Base-by-base conservation (phyloP, 768 basidiomycete genomes). In the Multifurca ochricompacta region DNA sequence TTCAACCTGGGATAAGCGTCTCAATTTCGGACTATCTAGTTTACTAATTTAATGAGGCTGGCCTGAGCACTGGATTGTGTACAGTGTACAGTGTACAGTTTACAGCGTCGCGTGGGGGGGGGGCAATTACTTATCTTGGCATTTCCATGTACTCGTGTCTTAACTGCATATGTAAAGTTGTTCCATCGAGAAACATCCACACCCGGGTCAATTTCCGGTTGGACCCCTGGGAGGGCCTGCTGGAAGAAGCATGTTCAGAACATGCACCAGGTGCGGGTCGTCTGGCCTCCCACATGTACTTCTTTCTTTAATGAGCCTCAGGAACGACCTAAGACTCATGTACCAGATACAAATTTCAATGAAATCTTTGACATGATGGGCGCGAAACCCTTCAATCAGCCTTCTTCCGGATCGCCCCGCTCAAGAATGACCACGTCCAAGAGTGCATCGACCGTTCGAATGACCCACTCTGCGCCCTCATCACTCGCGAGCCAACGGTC, bases 381-480 rank as follows among this genome's bases (percentile, higher is more conserved):
- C 27, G 41, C 39, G 37, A 52, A 47, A 43, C 39, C 62, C 63
- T 74, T 85, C 68, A 88, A 73, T 74, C 82, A 89, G 68, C 74
- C 77, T 64, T 71, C 69, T 48, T 48, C 55, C 60, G 63, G 65
- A 39, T 67, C 62, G n/a, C 13, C 48, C 34, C 48, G 49, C 56
- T 63, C 67, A 50, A 65, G 59, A 65, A 74, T 76, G 62, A 89
- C 80, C 55, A 82, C 82, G 68, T 89, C 87, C 59, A 85, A 74
- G 69, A 92, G 79, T 63, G 82, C 75, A 72, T 94, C 91, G 49
- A 91, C 81, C 44, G 80, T 85, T 64, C 84, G 82, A 63, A 93
- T 73, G 47, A 93, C 83, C 91, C 91, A 94, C 70, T 87, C 86
- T 18, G 87, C 79, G 31, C 91, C 91, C 68, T 91, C 87, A 65